Base-by-base conservation (phyloP, 768 basidiomycete genomes). In the Pleurotus citrinopileatus region DNA sequence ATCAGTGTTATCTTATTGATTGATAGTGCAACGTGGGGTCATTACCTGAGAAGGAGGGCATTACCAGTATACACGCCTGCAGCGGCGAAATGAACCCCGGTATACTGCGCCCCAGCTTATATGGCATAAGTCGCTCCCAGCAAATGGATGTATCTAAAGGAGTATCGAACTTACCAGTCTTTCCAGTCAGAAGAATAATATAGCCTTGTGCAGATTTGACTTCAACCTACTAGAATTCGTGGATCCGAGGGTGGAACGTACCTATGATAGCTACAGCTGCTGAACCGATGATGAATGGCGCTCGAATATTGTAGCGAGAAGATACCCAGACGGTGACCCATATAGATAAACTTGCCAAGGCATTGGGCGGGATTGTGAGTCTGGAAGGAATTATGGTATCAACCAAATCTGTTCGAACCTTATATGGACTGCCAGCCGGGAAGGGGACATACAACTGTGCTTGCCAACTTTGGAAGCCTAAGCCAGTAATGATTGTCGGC, bases 321-420 rank as follows among this genome's bases (percentile, higher is more conserved):
- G 81, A 77, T 10, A 76, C 17, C 78, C 78, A 86, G 29, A 80
- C 78, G 10, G 75, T 76, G 9, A 57, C 59, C 69, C 74, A 77
- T 57, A 83, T 79, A 2, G 77, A 75, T 13, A 83, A 40, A 52
- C 70, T 67, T 12, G 82, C 80, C 17, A 83, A 63, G 0, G 68
- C 67, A 52, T 84, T 79, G 3, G 84, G 83, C n/a, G 83, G 82
- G 0, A 83, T 74, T 0, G 80, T 80, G 73, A 85, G 71, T 47
- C 80, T 82, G 52, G 56, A 20, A 26, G 4, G n/a, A 45, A 12
- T 37, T 54, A 42, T 29, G 22, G n/a, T 47, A 55, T 38, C n/a
- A n/a, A n/a, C n/a, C n/a, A n/a, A n/a, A n/a, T n/a, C n/a, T n/a
- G n/a, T 7, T 23, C n/a, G 26, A 10, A n/a, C n/a, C n/a, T 28